A percentile compares a stretch with the other conserved stretches of the same genome.
Conservation (phyloP, 805 yeast genomes). For the Wilhelminamyces savonicus region DNA sequence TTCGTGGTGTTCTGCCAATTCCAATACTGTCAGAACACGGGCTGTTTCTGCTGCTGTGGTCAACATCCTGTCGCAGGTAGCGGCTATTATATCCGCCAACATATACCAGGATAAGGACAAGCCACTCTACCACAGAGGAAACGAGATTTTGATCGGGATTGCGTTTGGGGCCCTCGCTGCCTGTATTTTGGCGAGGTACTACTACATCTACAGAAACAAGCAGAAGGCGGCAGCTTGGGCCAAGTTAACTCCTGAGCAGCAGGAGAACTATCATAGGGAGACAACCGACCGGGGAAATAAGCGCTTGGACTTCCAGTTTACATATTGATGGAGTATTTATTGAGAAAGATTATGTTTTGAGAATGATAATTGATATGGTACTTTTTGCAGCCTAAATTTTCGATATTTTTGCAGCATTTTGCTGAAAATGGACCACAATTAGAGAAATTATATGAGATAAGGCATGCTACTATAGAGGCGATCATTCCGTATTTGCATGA, state of each 20-base stretch:
- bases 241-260: conserved; percentile 42
- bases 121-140: conserved; percentile 58
- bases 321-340: too few relatives aligned
- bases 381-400: too few relatives aligned
- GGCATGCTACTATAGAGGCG: too few relatives aligned
- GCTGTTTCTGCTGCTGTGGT: conserved; percentile 61
- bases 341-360: too few relatives aligned
- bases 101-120: conserved; percentile 52
- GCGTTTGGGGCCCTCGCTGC: conserved; percentile 24
- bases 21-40: conserved; percentile 57
- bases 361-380: too few relatives aligned
- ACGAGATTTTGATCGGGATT: conserved; percentile 33
- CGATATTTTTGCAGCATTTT: too few relatives aligned
- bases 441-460: too few relatives aligned
- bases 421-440: too few relatives aligned
- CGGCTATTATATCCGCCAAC: conserved; percentile 47
- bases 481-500: too few relatives aligned
- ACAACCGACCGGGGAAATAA: conserved; percentile 52
- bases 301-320: conserved; percentile 45
- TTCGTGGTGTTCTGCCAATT: conserved; percentile 56
- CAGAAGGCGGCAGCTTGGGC: conserved; percentile 46
- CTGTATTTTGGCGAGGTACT: conserved; percentile 23
- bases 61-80: conserved; percentile 60
- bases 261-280: conserved; percentile 36
- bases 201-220: conserved; percentile 37